Evolutionary conservation across 805 yeast genomes (phyloP), one percentile per base, ranked within the genome.

Genomic region (Zygoascus biomembranicola): DNA sequence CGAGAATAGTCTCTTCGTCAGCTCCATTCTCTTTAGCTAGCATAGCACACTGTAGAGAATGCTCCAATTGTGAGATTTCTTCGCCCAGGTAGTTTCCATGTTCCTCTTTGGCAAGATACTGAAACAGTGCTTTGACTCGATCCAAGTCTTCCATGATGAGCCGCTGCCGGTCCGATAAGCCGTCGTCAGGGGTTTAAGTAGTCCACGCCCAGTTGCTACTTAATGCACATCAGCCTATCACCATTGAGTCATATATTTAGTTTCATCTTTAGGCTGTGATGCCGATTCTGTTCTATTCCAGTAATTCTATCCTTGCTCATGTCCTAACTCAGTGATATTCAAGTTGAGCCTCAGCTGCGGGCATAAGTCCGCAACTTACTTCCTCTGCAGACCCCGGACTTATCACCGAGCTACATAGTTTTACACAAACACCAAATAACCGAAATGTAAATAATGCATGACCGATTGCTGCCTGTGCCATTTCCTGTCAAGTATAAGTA

Each of bases 61-160:
- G 57, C 18, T 54, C 52, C 18, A 54, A 52, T 50, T 54, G 57
- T 19, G 57, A 54, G 13, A 54, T 54, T 10, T 49, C 49, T 31
- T 54, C 57, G 3, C 57, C 57, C 35, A 54, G 45, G 39, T 54
- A 54, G 19, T 54, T 43, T 13, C 54, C 57, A 37, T 54, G 54
- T 32, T 54, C 57, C 31, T 51, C 54, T 16, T 50, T 44, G 11
- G 48, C 26, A 11, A 51, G 43, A 43, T 47, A 54, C 39, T 48
- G 49, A 19, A 54, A 51, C 39, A 54, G 52, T 10, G 51, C 42
- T 43, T 45, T 32, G 13, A 54, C 57, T 28, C 39, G 19, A 10
- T 51, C 28, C n/a, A 42, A 16, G 20, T 42, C 39, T 16, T 37
- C 20, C 37, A 31, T 23, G 26, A 18, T 32, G 45, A 19, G 32